Base-by-base conservation (phyloP, 345 rosid species). In the rapeseed (Brassica napus) region DNA sequence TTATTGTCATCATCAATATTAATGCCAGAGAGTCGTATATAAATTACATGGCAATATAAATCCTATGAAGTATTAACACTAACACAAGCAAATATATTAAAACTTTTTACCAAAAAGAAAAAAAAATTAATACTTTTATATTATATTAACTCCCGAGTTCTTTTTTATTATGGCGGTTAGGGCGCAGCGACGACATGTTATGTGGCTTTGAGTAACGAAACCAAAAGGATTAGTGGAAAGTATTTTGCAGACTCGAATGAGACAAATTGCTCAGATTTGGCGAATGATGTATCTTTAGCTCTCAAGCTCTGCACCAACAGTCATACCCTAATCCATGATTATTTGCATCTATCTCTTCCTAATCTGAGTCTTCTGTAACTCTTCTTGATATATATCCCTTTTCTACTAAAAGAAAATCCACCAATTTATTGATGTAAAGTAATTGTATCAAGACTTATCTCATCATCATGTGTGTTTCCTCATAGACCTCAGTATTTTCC, bases 181-280 rank as follows among this genome's bases (percentile, higher is more conserved):
- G 98, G 98, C 5, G 97, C 98, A 79, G 84, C 98, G 7, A 94
- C 98, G 26, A 92, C 97, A 68, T 94, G 98, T 82, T 91, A 94
- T 63, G 94, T 87, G 23, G 97, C 98, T 30, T 65, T 94, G 82
- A 94, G 93, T 80, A 90, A 89, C 63, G 78, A 88, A 65, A 31
- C 69, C 70, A 86, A 84, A 69, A 92, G 90, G 6, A 77, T 81
- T 39, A 87, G 85, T 65, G 97, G 98, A 30, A 90, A 85, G 63
- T 94, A 92, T 81, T 94, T 94, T 77, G 88, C 90, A 73, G 98
- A 94, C 79, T 94, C 97, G 75, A 94, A 94, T 35, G 98, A 91
- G 39, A 84, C 84, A 9, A 81, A 58, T 73, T 89, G 90, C 81
- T 92, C 98, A n/a, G 85, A 85, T 63, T 78, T 92, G 39, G 98